Base-by-base conservation (phyloP, 148 eudicot species). In the Rhododendron ovatum region DNA sequence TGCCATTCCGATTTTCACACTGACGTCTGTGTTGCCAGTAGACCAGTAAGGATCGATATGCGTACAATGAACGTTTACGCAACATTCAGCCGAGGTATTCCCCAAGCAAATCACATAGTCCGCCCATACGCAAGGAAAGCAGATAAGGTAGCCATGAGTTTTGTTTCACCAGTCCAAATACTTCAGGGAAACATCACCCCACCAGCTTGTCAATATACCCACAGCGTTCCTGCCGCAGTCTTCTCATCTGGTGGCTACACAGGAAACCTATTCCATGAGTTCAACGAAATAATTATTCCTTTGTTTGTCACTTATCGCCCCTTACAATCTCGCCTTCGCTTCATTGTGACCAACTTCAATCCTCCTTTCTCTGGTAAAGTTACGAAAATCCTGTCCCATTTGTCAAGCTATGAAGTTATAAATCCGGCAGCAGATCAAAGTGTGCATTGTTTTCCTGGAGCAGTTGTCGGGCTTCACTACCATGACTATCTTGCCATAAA, bases 181-280 rank as follows among this genome's bases (percentile, higher is more conserved):
- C 33, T 92, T 7, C 89, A 81, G 4, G 92, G 91, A 81, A 86
- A 86, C 41, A 81, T 33, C 59, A 88, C 80, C 59, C 61, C 88
- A 15, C 92, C 93, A n/a, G 84, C 87, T 48, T 94, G 97, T 76
- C 69, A 89, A 13, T 84, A 90, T 81, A 88, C 35, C 61, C 94
- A 94, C 87, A n/a, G 83, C 4, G 90, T 87, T 63, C 95, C 96
- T 12, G 93, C 90, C 2, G 87, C 91, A 30, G 39, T 94, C n/a
- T 94, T 94, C 88, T 94, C 97, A 13, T 43, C 93, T 3, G 88
- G 95, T 20, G 96, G 96, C 53, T 93, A 84, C 79, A 83, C 86
- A 0, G 95, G 91, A 59, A 93, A 94, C 85, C 33, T 88, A 0
- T 93, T 90, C 85, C 97, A 94, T 76, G 94, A 89, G 35, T 82